These are phyloP conservation scores for Penicillium goetzii DNA, from an alignment of 495 filamentous ascomycete species.

Conservation along the genomic window DNA sequence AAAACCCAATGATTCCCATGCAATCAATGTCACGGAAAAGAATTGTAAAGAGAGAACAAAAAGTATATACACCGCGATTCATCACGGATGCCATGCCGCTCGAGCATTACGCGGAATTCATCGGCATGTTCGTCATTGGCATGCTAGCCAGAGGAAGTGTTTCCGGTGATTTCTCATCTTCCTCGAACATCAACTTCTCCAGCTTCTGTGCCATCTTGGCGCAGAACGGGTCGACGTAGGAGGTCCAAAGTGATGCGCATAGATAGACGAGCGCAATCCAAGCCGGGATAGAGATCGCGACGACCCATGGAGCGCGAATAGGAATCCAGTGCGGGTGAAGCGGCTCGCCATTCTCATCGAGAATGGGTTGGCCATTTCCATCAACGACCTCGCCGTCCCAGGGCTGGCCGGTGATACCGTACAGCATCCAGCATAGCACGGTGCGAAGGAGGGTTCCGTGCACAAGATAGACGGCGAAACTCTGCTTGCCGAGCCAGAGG, in stretches of 20 bases:
- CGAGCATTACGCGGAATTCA: constrained; percentile 2
- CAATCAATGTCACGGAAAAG: background rate
- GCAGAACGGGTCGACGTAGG: constrained; percentile 66
- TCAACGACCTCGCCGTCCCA: constrained; percentile 39
- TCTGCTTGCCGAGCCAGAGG: constrained; percentile 69
- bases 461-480: constrained; percentile 69
- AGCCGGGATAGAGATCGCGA: constrained; percentile 53
- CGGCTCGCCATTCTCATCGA: constrained; percentile 52
- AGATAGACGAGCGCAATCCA: constrained; percentile 63
- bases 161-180: constrained; percentile 51
- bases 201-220: constrained; percentile 62
- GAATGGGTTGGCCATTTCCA: constrained; percentile 33
- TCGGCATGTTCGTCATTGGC: constrained; percentile 32
- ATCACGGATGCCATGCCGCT: background rate
- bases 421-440: constrained; percentile 66
- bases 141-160: constrained; percentile 42
- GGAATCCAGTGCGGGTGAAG: constrained; percentile 38
- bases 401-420: constrained; percentile 57
- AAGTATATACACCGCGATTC: constrained; percentile 4
- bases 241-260: constrained; percentile 62
- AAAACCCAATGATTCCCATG: background rate
- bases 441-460: constrained; percentile 67
- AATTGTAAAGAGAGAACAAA: background rate
- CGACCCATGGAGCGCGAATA: constrained; percentile 43
- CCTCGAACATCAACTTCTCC: constrained; percentile 57